Evolutionary conservation across 768 basidiomycete species (phyloP), one percentile per base, ranked within the genome.

Genomic region (Tulasnella sp.): DNA sequence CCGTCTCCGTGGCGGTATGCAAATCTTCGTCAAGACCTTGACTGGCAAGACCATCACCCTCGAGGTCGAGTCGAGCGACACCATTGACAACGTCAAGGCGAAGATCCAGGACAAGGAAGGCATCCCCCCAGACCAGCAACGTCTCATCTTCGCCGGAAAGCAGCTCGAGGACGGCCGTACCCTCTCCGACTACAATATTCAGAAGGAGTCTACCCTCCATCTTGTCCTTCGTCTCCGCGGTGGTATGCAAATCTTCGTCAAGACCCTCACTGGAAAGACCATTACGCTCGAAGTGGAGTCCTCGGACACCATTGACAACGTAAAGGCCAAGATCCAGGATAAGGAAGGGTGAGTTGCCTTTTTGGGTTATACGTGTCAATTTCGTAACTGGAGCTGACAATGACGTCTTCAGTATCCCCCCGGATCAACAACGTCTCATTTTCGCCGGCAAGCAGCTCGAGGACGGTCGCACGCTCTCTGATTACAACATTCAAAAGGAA

Each of bases 371-470:
- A 85, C 85, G 87, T 68, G 80, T 85, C 39, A 85, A 85, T 79
- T 96, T 96, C 79, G 95, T 95, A 58, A 95, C 94, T 97, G 86
- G 94, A 97, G 81, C 85, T 96, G 70, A 83, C 58, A 12, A 64
- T 64, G 58, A 64, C 58, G 58, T 64, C 58, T 64, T 64, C 31
- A 40, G 78, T 78, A 86, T 79, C 64, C 74, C 76, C 67, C 85
- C 85, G 29, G 82, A 83, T 64, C 85, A 70, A 80, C 84, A 85
- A 75, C 85, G 87, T 68, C 81, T 85, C 54, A 86, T 86, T 78
- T 97, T 96, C 79, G 95, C 95, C 67, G 96, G 95, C 67, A 97
- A 97, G 86, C 95, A 97, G 81, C 85, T 96, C 14, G 96, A 97
- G 82, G 96, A 97, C 76, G 96, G 96, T 3, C 91, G 96, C 69